Percentiles rank a stretch among this genome's conserved stretches.
Conservation (phyloP, 768 basidiomycete species). For the Guyanaporus albipodus region DNA sequence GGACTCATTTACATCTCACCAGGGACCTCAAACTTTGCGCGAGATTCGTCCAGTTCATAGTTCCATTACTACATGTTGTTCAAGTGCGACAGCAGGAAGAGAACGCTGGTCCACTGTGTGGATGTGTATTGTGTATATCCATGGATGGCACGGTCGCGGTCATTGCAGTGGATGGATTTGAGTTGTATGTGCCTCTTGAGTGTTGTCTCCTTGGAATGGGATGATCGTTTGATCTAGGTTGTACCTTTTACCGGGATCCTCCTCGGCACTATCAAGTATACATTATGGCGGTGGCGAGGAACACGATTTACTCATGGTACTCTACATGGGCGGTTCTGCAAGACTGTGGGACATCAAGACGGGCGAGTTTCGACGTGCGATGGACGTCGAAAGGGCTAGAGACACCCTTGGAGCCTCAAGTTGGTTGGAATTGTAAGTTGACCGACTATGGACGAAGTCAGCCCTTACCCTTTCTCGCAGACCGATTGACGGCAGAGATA, state of each 20-base stretch:
- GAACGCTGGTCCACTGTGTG: conserved; percentile 53
- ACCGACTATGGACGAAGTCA: background rate
- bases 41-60: conserved; percentile 69
- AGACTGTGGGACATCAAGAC: conserved; percentile 85
- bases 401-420: conserved; percentile 67
- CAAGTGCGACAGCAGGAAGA: conserved; percentile 47
- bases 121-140: conserved; percentile 69
- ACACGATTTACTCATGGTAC: conserved; percentile 63
- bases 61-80: conserved; percentile 57
- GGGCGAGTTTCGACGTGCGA: conserved; percentile 82
- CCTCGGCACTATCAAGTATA: conserved; percentile 58
- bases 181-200: conserved; percentile 58
- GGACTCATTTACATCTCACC: background rate
- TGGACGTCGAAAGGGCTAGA: conserved; percentile 68
- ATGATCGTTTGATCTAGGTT: conserved; percentile 42
- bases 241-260: conserved; percentile 77
- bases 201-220: background rate
- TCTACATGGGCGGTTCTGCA: conserved; percentile 73
- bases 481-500: conserved; percentile 26
- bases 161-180: conserved; percentile 68
- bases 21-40: conserved; percentile 66
- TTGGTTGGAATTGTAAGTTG: conserved; percentile 68
- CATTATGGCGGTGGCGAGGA: conserved; percentile 50
- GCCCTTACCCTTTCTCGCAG: conserved; percentile 6
- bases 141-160: conserved; percentile 80